Evolutionary conservation across 768 basidiomycete genomes (phyloP).

Genomic region (Dioszegia aurantiaca): DNA sequence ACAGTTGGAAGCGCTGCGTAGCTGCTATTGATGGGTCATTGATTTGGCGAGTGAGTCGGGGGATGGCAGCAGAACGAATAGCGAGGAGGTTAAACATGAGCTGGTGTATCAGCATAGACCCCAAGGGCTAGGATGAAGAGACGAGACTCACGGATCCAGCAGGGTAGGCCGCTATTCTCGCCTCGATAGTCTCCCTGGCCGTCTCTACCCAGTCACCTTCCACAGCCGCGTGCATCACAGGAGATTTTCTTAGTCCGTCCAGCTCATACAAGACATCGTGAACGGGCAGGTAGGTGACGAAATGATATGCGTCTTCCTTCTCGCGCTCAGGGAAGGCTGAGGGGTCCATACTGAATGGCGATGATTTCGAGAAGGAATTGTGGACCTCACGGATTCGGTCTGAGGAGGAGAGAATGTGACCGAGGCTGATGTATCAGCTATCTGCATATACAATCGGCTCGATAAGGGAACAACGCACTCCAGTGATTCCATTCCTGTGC

Average conservation of each 20-base stretch:
- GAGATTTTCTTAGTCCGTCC: constrained; percentile 77
- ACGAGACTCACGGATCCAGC: constrained; percentile 78
- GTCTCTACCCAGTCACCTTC: constrained; percentile 67
- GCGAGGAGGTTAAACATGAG: constrained; percentile 90
- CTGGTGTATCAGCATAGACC: constrained; percentile 53
- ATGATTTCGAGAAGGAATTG: constrained; percentile 88
- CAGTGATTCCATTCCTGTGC: constrained; percentile 77
- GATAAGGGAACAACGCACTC: constrained; percentile 33
- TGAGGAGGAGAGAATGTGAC: constrained; percentile 52
- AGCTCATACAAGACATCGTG: constrained; percentile 85
- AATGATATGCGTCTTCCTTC: constrained; percentile 87
- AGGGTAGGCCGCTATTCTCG: constrained; percentile 86
- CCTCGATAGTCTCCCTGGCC: constrained; percentile 81
- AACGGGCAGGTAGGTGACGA: constrained; percentile 85
- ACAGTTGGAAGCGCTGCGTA: constrained; percentile 17
- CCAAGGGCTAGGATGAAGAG: too few relatives aligned
- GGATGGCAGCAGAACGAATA: constrained; percentile 76
- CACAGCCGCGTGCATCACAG: constrained; percentile 72
- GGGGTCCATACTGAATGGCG: constrained; percentile 78
- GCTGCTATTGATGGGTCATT: constrained; percentile 46
- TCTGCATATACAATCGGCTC: too few relatives aligned
- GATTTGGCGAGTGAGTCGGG: constrained; percentile 63
- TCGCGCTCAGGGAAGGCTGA: constrained; percentile 63
- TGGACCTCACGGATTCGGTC: constrained; percentile 62
- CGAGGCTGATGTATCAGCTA: constrained; percentile 35